Evolutionary conservation across 805 yeast genomes (phyloP).

Genomic region (Candida ficus): DNA sequence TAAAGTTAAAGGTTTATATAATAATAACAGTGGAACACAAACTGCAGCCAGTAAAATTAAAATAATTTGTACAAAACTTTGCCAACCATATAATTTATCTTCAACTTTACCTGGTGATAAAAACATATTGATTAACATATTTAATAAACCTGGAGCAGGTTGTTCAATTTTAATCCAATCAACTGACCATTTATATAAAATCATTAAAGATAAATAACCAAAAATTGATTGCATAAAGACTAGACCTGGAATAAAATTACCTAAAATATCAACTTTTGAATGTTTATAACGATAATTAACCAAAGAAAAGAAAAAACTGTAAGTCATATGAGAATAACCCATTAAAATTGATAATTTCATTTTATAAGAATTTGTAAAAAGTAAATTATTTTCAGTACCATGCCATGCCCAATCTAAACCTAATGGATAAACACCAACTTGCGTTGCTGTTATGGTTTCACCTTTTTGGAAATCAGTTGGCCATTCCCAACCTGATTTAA

Average conservation of each 20-base stretch:
- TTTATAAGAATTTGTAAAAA: constrained; percentile 92
- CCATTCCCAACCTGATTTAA: constrained; percentile 90
- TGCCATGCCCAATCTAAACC: constrained; percentile 98
- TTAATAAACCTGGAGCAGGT: constrained; percentile 89
- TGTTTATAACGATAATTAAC: constrained; percentile 71
- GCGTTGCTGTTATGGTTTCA: constrained; percentile 60
- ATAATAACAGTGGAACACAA: constrained; percentile 89
- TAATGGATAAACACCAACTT: constrained; percentile 66
- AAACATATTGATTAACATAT: constrained; percentile 95
- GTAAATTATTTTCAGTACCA: constrained; percentile 85
- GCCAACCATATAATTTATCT: constrained; percentile 77
- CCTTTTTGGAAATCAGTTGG: constrained; percentile 62
- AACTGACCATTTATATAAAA: constrained; percentile 89
- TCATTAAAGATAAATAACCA: constrained; percentile 83
- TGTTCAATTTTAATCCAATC: constrained; percentile 78
- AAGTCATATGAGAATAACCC: constrained; percentile 95
- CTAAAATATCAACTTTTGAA: constrained; percentile 74
- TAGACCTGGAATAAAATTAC: constrained; percentile 92
- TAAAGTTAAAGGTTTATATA: constrained; percentile 76
- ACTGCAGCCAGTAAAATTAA: constrained; percentile 71
- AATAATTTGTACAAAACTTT: constrained; percentile 66
- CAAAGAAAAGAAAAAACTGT: constrained; percentile 78
- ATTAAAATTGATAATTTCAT: constrained; percentile 93
- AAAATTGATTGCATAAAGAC: constrained; percentile 95
- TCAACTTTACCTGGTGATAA: constrained; percentile 85